A percentile compares a stretch with the other conserved stretches of the same genome.
Conservation (phyloP, 768 basidiomycete genomes). For the Panaeolus cyanescens region DNA sequence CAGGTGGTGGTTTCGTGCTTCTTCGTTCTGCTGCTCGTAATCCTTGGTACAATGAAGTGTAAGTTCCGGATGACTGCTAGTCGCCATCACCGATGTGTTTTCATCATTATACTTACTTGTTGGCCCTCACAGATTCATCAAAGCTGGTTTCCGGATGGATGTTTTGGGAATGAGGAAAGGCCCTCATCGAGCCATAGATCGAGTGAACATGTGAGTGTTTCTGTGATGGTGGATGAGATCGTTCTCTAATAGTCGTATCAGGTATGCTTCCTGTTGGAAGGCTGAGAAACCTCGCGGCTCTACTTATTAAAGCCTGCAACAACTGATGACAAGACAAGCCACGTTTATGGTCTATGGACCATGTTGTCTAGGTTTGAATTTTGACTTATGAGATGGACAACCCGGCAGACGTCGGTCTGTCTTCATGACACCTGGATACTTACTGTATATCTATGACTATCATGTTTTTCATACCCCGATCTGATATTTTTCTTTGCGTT, state of each 20-base stretch:
- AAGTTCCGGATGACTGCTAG: neutral
- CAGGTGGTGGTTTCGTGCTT: slow-evolving; percentile 59
- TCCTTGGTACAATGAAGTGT: slow-evolving; percentile 68
- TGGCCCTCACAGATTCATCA: neutral
- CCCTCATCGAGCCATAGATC: neutral
- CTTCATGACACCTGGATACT: neutral
- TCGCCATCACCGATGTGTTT: neutral
- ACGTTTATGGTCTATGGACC: slow-evolving; percentile 1
- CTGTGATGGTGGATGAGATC: neutral
- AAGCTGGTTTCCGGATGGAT: neutral
- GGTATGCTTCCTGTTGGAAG: slow-evolving; percentile 3
- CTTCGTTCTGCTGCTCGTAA: slow-evolving; percentile 66
- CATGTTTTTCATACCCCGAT: slow-evolving; percentile 1
- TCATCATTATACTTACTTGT: neutral
- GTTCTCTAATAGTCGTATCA: neutral
- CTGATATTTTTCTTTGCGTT: neutral
- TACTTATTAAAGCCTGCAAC: neutral
- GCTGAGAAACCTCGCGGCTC: slow-evolving; percentile 1
- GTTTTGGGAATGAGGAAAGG: slow-evolving; percentile 1
- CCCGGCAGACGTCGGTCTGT: neutral
- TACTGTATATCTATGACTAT: neutral
- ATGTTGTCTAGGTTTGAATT: neutral
- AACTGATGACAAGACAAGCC: neutral
- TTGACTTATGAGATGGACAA: neutral
- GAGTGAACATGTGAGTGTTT: neutral